These are phyloP conservation scores for Colletotrichum lentis DNA, from an alignment of 2,329 filamentous ascomycete genomes.

Conservation along the genomic window DNA sequence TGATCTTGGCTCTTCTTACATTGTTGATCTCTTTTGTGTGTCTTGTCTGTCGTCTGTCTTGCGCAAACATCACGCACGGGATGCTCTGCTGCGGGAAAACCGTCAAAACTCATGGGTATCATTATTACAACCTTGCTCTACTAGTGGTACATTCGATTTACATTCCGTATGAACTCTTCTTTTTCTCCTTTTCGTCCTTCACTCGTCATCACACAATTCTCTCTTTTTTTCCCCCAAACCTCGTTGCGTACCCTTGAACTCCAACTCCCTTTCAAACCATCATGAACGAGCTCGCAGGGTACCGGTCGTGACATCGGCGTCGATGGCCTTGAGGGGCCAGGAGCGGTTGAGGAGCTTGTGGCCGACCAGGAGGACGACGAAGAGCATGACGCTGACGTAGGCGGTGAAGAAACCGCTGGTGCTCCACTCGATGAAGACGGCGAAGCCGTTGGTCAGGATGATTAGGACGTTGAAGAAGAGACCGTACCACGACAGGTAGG, in stretches of 20 bases:
- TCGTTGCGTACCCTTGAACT: too few relatives aligned
- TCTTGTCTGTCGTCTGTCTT: too few relatives aligned
- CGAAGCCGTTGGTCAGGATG: constrained; percentile 74
- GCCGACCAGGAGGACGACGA: constrained; percentile 64
- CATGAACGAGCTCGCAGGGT: constrained; percentile 19
- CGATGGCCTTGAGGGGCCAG: constrained; percentile 48
- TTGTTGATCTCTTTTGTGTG: too few relatives aligned
- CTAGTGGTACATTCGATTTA: constrained; percentile 35
- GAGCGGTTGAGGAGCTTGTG: constrained; percentile 64
- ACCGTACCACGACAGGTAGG: constrained; percentile 71
- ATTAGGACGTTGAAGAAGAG: constrained; percentile 72
- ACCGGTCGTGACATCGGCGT: constrained; percentile 47
- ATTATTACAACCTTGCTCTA: constrained; percentile 33
- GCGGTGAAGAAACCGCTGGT: constrained; percentile 68
- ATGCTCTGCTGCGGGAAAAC: neutral
- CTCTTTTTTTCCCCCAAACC: neutral
- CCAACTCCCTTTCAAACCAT: neutral
- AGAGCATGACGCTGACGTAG: constrained; percentile 72
- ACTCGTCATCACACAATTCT: neutral
- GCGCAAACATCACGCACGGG: neutral
- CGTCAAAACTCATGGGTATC: constrained; percentile 31
- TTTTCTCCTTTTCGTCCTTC: neutral
- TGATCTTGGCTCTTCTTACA: constrained; percentile 1
- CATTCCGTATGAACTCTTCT: neutral
- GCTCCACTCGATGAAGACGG: constrained; percentile 70